Percentiles rank a stretch among this genome's conserved stretches.
Conservation (phyloP, 2,329 filamentous ascomycete genomes). For the Trichophyton mentagrophytes region DNA sequence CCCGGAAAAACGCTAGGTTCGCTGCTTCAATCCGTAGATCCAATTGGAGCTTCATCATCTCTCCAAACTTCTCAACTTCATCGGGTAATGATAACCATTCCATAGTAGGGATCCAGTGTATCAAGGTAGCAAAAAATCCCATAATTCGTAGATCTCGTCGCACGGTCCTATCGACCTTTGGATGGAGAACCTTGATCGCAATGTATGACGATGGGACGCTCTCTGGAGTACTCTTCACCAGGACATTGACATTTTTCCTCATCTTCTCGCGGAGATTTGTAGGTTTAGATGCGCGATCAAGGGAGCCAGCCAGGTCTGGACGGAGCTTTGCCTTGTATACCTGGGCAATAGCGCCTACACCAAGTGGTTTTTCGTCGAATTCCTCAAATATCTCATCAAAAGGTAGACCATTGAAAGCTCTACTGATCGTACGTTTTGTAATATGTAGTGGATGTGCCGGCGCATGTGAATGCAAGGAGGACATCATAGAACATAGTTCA, state of each 20-base stretch:
- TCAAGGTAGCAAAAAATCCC: conserved; percentile 70
- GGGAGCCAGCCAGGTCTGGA: conserved; percentile 55
- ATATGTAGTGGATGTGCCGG: conserved; percentile 74
- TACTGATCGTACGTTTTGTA: conserved; percentile 66
- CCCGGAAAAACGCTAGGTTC: conserved; percentile 74
- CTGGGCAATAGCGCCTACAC: conserved; percentile 91
- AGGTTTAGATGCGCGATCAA: conserved; percentile 40
- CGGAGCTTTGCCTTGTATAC: conserved; percentile 94
- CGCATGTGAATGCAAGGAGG: conserved; percentile 83
- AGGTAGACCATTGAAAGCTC: conserved; percentile 63
- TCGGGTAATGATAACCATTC: conserved; percentile 95
- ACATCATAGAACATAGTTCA: conserved; percentile 87
- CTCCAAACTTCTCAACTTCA: conserved; percentile 84
- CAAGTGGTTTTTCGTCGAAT: conserved; percentile 77
- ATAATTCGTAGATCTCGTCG: conserved; percentile 89
- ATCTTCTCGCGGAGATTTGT: conserved; percentile 55
- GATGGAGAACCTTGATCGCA: conserved; percentile 90
- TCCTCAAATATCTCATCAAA: conserved; percentile 96
- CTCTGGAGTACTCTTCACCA: conserved; percentile 75
- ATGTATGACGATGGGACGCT: conserved; percentile 84
- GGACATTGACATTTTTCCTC: conserved; percentile 65
- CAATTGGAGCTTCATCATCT: conserved; percentile 98
- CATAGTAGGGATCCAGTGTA: conserved; percentile 84
- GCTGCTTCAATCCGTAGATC: conserved; percentile 90
- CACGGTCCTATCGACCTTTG: conserved; percentile 76